A percentile compares a stretch with the other conserved stretches of the same genome.
Evolutionary conservation across 106 monocot species (phyloP).

Genomic region (Dioscorea alata): DNA sequence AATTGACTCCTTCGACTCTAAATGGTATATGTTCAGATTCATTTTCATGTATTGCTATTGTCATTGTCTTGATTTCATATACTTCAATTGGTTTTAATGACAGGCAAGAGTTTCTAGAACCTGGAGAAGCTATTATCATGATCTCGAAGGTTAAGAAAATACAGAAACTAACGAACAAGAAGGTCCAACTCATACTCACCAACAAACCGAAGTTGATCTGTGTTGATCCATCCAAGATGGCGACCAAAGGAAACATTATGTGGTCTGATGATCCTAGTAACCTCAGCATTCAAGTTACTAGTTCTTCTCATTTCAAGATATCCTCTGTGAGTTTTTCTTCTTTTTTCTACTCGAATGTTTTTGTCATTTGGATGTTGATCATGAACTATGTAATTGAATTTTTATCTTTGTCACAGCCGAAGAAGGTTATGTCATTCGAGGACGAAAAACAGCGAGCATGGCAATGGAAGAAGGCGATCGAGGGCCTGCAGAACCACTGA

Average conservation of each 20-base stretch:
- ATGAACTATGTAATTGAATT: background rate
- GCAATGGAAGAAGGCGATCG: constrained; percentile 94
- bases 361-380: too few species aligned
- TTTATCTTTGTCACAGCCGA: constrained; percentile 41
- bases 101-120: constrained; percentile 93
- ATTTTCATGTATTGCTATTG: background rate
- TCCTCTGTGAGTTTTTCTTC: constrained; percentile 41
- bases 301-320: constrained; percentile 87
- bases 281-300: constrained; percentile 59
- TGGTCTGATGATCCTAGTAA: constrained; percentile 74
- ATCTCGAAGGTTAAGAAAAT: constrained; percentile 87
- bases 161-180: constrained; percentile 73
- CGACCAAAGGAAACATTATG: constrained; percentile 57
- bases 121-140: constrained; percentile 78
- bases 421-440: constrained; percentile 80
- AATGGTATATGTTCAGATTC: constrained; percentile 42
- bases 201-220: constrained; percentile 78
- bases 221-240: constrained; percentile 65
- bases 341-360: background rate
- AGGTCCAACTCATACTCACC: constrained; percentile 91
- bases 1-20: constrained; percentile 95
- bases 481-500: constrained; percentile 53
- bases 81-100: background rate
- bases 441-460: constrained; percentile 85
- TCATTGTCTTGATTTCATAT: too few species aligned